Conservation (phyloP, 2,329 filamentous ascomycete genomes). For the Raffaelea ambrosiae region DNA sequence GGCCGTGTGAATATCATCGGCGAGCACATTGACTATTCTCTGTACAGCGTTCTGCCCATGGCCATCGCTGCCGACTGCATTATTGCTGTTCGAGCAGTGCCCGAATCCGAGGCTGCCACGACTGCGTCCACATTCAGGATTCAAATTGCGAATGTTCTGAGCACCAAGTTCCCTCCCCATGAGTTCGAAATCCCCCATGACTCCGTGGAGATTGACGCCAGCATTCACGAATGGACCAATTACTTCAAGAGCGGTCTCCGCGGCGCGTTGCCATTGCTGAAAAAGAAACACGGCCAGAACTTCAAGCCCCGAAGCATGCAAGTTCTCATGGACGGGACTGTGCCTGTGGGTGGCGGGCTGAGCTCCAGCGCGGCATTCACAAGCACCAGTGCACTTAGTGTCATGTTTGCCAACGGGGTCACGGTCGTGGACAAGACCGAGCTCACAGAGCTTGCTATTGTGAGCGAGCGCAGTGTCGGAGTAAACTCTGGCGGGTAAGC, state of each 20-base stretch:
- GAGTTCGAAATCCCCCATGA: slow-evolving; percentile 62
- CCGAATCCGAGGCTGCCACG: slow-evolving; percentile 36
- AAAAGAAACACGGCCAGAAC: slow-evolving; percentile 49
- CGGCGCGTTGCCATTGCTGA: slow-evolving; percentile 71
- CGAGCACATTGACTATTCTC: slow-evolving; percentile 97
- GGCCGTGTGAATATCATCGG: slow-evolving; percentile 97
- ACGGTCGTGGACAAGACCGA: slow-evolving; percentile 78
- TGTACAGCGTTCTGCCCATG: slow-evolving; percentile 94
- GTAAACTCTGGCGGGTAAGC: slow-evolving; percentile 89
- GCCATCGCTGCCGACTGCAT: slow-evolving; percentile 88
- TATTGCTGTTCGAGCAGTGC: slow-evolving; percentile 61
- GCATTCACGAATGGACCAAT: slow-evolving; percentile 89
- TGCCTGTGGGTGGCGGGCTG: slow-evolving; percentile 84
- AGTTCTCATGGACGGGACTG: slow-evolving; percentile 81
- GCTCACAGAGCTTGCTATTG: slow-evolving; percentile 84
- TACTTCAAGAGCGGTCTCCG: slow-evolving; percentile 92
- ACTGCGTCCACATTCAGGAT: slow-evolving; percentile 52
- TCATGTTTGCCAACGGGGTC: slow-evolving; percentile 78
- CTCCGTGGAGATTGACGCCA: slow-evolving; percentile 69
- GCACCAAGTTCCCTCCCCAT: slow-evolving; percentile 65
- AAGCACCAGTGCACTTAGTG: slow-evolving; percentile 79
- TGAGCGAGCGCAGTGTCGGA: slow-evolving; percentile 87
- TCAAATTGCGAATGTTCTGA: slow-evolving; percentile 71
- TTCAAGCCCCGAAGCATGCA: slow-evolving; percentile 73
- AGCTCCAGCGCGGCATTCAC: slow-evolving; percentile 93